These are phyloP conservation scores for Panicum virgatum DNA, from an alignment of 202 grass and related monocot species.

Conservation along the genomic window DNA sequence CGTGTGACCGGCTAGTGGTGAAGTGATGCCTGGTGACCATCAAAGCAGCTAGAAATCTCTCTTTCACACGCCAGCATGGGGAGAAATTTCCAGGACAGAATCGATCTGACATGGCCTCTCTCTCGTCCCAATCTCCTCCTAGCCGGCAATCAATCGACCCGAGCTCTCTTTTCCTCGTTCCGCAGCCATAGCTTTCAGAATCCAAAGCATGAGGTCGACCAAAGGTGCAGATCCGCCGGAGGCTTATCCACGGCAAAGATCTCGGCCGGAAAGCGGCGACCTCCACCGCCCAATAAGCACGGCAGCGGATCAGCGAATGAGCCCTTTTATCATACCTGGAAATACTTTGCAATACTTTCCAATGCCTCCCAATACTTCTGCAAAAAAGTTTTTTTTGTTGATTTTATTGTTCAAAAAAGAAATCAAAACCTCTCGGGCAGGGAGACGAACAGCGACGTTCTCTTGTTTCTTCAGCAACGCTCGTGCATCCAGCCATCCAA, in stretches of 20 bases:
- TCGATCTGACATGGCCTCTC: no score
- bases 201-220: background rate
- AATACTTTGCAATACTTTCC: no score
- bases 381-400: no score
- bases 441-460: background rate
- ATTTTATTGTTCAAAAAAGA: no score
- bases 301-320: no score
- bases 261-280: background rate
- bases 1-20: background rate
- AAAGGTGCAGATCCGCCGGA: background rate
- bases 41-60: background rate
- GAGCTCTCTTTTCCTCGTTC: background rate
- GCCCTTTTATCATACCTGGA: no score
- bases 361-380: no score
- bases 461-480: background rate
- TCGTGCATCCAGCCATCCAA: background rate
- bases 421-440: background rate
- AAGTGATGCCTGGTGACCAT: background rate
- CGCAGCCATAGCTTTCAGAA: background rate
- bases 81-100: background rate
- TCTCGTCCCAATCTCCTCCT: background rate
- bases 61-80: background rate
- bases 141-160: background rate
- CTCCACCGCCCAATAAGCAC: background rate
- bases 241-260: conserved; percentile 15